Conservation (phyloP, 768 basidiomycete genomes). For the Kwoniella shandongensis region DNA sequence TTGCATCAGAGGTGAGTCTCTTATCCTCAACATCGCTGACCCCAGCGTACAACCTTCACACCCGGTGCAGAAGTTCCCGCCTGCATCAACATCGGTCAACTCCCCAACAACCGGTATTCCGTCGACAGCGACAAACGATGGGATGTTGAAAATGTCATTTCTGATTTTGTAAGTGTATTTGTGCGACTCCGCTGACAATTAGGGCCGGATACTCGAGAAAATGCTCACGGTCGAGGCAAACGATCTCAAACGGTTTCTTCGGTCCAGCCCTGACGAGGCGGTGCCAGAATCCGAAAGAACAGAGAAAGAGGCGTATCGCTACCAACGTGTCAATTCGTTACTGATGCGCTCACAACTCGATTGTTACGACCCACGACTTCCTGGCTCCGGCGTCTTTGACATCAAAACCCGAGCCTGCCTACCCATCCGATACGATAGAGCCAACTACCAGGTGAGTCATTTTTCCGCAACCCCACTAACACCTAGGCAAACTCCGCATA, state of each 20-base stretch:
- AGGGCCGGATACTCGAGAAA: constrained; percentile 89
- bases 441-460: constrained; percentile 69
- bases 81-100: constrained; percentile 66
- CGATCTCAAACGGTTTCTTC: constrained; percentile 62
- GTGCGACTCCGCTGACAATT: constrained; percentile 5
- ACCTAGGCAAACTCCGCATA: constrained; percentile 75
- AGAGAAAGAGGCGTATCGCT: constrained; percentile 73
- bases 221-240: constrained; percentile 68
- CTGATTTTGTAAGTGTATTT: constrained; percentile 45
- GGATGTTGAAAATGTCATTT: constrained; percentile 52
- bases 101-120: constrained; percentile 45
- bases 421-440: constrained; percentile 76
- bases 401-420: constrained; percentile 90
- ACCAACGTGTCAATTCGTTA: constrained; percentile 66
- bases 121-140: constrained; percentile 55
- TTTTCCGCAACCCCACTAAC: constrained; percentile 1
- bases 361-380: constrained; percentile 73
- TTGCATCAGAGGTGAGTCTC: constrained; percentile 61
- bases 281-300: constrained; percentile 51
- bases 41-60: constrained; percentile 66
- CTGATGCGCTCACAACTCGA: constrained; percentile 96
- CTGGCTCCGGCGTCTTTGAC: constrained; percentile 90
- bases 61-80: constrained; percentile 75
- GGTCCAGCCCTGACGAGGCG: constrained; percentile 49
- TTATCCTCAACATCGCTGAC: constrained; percentile 9